Evolutionary conservation across 2,329 filamentous ascomycete species (phyloP), one percentile per base, ranked within the genome.

Genomic region (Hypoxylon rubiginosum): DNA sequence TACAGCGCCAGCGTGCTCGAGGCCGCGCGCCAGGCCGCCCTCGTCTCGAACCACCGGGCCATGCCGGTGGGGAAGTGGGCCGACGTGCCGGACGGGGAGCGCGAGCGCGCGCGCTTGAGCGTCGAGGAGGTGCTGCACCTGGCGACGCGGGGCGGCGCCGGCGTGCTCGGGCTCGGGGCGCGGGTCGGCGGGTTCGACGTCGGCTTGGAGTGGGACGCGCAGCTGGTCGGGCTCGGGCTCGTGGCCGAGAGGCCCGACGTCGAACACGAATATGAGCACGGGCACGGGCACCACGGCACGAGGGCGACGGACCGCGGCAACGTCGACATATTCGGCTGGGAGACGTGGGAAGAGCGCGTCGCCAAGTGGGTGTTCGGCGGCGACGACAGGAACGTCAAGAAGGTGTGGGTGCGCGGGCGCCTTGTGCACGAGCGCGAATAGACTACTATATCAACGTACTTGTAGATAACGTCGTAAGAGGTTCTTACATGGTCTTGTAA

Each of bases 351-450:
- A 41, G 93, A 98, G 74, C 88, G 84, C 74, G 81, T 98, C 10
- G 92, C 93, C 56, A 99, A 99, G 83, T 99, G 96, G 96, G 83
- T 98, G 66, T 99, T 92, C 80, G 92, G 88, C 70, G 96, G 96
- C 0, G 94, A 98, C 82, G 96, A 98, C 80, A 85, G 95, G 71
- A 98, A 98, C 78, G 95, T 94, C 2, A 86, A 85, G 73, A 89
- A 86, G 71, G 96, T 99, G 4, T 99, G 95, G 95, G 94, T 98
- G 1, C 89, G 86, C 76, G 96, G 96, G 2, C 82, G 89, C 68
- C 79, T 97, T 78, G 96, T 97, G 51, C 93, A 97, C 81, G 78
- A 84, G 76, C 79, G 82, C 72, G 58, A 36, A 57, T 72, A 66
- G 61, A 36, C 26, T 28, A n/a, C n/a, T n/a, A n/a, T n/a, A n/a